Conservation (phyloP, 1,139 yeast genomes). For the Yamadazyma triangularis region DNA sequence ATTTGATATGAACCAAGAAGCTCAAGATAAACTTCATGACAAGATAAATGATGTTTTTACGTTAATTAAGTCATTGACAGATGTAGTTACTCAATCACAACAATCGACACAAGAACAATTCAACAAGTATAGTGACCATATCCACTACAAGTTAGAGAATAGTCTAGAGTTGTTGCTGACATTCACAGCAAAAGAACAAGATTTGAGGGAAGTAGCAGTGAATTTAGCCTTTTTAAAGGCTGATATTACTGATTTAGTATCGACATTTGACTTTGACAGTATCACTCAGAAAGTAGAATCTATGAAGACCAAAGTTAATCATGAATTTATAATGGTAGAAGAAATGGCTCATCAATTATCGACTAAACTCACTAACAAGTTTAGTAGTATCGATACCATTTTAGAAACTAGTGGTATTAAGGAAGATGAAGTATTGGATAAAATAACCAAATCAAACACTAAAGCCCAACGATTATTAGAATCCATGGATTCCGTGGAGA, state of each 20-base stretch:
- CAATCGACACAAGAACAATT: conserved; percentile 9
- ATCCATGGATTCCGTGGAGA: not conserved
- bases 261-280: conserved; percentile 4
- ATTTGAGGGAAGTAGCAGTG: conserved; percentile 11
- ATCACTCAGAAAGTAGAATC: conserved; percentile 6
- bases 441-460: not conserved
- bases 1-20: conserved; percentile 9
- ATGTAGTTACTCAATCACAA: conserved; percentile 4
- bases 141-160: conserved; percentile 11
- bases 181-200: conserved; percentile 3
- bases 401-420: not conserved
- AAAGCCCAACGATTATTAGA: not conserved
- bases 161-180: conserved; percentile 9
- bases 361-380: too few relatives aligned
- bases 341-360: not conserved
- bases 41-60: conserved; percentile 16
- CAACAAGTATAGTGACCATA: conserved; percentile 6
- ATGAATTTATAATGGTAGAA: not conserved
- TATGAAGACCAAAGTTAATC: conserved; percentile 5
- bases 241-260: conserved; percentile 9
- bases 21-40: conserved; percentile 9
- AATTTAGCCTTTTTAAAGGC: conserved; percentile 9
- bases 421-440: not conserved
- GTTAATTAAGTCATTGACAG: conserved; percentile 9
- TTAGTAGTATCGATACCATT: not conserved